Conservation (phyloP, 2,329 filamentous ascomycete species). For the Botrytis sinoallii region DNA sequence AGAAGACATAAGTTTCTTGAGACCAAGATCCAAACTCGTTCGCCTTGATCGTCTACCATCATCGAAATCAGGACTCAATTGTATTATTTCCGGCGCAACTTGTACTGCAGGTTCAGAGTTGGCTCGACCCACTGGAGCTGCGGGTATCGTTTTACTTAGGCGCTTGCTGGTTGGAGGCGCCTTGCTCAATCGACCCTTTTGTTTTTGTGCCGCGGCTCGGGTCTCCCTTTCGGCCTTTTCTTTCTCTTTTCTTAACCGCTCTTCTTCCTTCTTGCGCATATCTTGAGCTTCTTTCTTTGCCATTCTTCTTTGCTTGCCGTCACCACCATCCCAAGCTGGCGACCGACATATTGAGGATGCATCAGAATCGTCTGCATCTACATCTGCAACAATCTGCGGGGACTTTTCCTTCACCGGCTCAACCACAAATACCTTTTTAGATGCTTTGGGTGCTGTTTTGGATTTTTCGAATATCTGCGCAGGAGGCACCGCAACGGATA, state of each 20-base stretch:
- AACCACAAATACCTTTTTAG: not conserved
- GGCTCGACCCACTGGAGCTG: slow-evolving; percentile 3
- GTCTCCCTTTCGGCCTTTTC: slow-evolving; percentile 42
- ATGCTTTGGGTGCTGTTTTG: not conserved
- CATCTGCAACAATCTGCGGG: slow-evolving; percentile 22
- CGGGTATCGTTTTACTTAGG: not conserved
- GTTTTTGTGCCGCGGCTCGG: slow-evolving; percentile 20
- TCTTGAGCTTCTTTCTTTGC: slow-evolving; percentile 42
- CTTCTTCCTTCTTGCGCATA: slow-evolving; percentile 43
- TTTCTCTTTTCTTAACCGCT: slow-evolving; percentile 40
- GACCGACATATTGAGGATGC: slow-evolving; percentile 54
- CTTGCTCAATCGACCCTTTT: slow-evolving; percentile 36
- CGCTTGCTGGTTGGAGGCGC: slow-evolving; percentile 29
- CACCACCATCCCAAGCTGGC: slow-evolving; percentile 59
- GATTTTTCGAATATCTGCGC: slow-evolving; percentile 3
- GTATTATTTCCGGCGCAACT: not conserved
- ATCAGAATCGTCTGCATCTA: slow-evolving; percentile 29
- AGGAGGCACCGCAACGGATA: slow-evolving; percentile 26
- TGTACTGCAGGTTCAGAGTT: not conserved
- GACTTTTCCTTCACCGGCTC: not conserved
- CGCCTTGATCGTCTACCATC: slow-evolving; percentile 24
- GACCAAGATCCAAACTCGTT: slow-evolving; percentile 28
- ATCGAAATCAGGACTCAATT: not conserved
- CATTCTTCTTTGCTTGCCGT: slow-evolving; percentile 46
- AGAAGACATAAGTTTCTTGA: slow-evolving; percentile 27